Percentiles rank a stretch among this genome's conserved stretches.
Evolutionary conservation across 495 filamentous ascomycete species (phyloP).

Genomic region (Lophiotrema nucula): DNA sequence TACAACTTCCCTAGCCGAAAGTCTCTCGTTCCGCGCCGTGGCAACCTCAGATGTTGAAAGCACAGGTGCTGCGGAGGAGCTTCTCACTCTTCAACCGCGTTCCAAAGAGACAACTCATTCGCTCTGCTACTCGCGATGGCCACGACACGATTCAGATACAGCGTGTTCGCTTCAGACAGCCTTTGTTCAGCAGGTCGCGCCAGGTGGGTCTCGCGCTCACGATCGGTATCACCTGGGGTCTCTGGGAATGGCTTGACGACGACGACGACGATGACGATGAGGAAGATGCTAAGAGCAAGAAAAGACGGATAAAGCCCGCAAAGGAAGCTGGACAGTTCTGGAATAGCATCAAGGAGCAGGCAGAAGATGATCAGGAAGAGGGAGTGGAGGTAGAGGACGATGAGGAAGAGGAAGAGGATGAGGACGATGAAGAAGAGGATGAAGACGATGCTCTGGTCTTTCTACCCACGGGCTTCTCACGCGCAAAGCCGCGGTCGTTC

Average conservation of each 20-base stretch:
- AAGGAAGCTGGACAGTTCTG: neutral
- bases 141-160: conserved; percentile 32
- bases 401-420: conserved; percentile 30
- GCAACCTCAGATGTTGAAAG: conserved; percentile 30
- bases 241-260: conserved; percentile 8
- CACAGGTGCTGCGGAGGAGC: conserved; percentile 24
- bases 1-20: neutral
- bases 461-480: conserved; percentile 62
- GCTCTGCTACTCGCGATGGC: conserved; percentile 10
- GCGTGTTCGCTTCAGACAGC: conserved; percentile 35
- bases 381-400: conserved; percentile 23
- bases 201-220: neutral
- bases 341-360: conserved; percentile 1
- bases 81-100: conserved; percentile 23
- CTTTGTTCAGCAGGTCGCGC: conserved; percentile 25
- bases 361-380: conserved; percentile 23
- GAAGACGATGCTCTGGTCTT: conserved; percentile 51
- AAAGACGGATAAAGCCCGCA: neutral
- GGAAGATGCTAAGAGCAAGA: conserved; percentile 8
- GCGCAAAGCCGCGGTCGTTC: conserved; percentile 47
- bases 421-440: conserved; percentile 30
- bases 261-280: conserved; percentile 4
- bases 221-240: neutral
- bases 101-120: conserved; percentile 1
- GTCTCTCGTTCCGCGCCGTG: neutral